These are phyloP conservation scores for Annulohypoxylon truncatum DNA, from an alignment of 2,329 filamentous ascomycete genomes.

Conservation along the genomic window DNA sequence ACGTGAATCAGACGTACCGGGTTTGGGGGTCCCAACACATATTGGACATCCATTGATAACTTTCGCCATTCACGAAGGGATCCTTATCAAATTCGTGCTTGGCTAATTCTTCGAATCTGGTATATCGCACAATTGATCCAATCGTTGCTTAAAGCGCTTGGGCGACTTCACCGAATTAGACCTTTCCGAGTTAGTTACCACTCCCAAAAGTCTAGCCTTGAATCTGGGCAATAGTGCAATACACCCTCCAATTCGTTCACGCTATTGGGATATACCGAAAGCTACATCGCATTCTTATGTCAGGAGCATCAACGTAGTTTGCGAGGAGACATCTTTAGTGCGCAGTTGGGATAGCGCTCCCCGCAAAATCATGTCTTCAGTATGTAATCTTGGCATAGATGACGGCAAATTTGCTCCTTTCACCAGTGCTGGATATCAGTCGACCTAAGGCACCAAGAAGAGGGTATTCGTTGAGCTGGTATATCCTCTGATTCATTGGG, in stretches of 20 bases:
- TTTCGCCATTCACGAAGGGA: not conserved
- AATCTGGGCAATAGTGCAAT: not conserved
- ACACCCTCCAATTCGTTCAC: not conserved
- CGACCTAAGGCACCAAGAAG: not conserved
- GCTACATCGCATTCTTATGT: not conserved
- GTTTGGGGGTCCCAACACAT: not conserved
- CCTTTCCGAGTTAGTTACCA: not conserved
- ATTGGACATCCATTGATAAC: not conserved
- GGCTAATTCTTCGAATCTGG: not conserved
- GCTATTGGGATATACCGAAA: not conserved
- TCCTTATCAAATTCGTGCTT: not conserved
- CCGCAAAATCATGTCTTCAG: not conserved
- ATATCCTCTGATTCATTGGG: not conserved
- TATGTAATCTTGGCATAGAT: slow-evolving; percentile 1
- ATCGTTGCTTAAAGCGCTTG: no score
- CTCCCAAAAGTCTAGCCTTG: not conserved
- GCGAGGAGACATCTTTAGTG: not conserved
- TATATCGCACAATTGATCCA: not conserved
- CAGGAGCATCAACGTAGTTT: not conserved
- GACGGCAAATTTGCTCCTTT: not conserved
- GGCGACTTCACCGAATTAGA: not conserved
- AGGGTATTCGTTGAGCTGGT: not conserved
- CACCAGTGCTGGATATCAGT: not conserved
- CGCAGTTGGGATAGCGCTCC: not conserved
- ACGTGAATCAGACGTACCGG: not conserved